Evolutionary conservation across 78 protist genomes (phyloP).

Genomic region (Dictyostelium purpureum): DNA sequence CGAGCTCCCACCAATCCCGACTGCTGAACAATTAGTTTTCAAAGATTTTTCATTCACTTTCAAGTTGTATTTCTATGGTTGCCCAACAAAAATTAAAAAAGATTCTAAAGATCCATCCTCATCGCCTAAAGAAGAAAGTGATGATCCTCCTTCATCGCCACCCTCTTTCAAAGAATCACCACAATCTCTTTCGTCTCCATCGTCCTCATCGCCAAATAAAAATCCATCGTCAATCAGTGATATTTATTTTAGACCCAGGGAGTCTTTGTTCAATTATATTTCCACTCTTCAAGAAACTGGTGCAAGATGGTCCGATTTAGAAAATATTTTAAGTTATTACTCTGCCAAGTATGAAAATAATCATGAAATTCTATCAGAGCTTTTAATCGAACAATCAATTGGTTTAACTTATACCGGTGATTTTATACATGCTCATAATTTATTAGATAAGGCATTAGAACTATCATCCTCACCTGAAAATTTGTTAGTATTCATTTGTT

Average conservation of each 20-base stretch:
- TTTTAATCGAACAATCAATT: slow-evolving; percentile 59
- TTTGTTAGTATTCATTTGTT: background rate
- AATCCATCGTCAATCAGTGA: slow-evolving; percentile 18
- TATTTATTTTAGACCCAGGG: slow-evolving; percentile 44
- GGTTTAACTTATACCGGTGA: slow-evolving; percentile 37
- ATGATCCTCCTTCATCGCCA: background rate
- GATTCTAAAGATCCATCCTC: background rate
- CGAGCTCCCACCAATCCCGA: slow-evolving; percentile 45
- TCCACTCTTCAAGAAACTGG: slow-evolving; percentile 70
- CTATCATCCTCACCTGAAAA: slow-evolving; percentile 30
- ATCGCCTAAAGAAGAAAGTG: too few species aligned
- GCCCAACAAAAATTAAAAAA: slow-evolving; percentile 58
- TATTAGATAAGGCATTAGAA: slow-evolving; percentile 40
- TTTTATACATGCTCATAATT: background rate
- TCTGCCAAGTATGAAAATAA: slow-evolving; percentile 17
- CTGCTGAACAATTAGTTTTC: slow-evolving; percentile 17
- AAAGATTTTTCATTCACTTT: slow-evolving; percentile 44
- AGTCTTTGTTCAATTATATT: slow-evolving; percentile 34
- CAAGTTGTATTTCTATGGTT: slow-evolving; percentile 62
- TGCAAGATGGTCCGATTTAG: slow-evolving; percentile 49
- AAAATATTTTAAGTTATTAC: slow-evolving; percentile 27
- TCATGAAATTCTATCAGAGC: slow-evolving; percentile 38
- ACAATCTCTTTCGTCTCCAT: background rate
- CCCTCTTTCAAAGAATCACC: background rate
- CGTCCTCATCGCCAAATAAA: background rate